Conservation (phyloP, 208 protist genomes). For the Acanthamoeba triangularis region DNA sequence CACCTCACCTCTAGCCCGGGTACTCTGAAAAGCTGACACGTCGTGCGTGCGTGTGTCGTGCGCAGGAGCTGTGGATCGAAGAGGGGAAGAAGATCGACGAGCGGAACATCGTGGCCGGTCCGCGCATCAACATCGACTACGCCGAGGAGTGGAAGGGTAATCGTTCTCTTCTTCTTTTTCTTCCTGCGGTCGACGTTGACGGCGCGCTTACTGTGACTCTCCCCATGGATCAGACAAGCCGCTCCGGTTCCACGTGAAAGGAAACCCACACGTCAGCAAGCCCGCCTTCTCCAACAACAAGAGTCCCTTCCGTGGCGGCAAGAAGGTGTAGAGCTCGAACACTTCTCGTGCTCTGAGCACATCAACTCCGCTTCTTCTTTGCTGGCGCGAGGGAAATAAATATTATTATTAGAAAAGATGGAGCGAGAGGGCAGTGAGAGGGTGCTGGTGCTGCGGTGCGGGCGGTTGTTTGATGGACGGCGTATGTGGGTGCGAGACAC, state of each 20-base stretch:
- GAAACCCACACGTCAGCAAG: constrained; percentile 55
- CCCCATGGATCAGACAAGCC: not conserved
- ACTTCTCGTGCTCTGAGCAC: no score
- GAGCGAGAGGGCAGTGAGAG: no score
- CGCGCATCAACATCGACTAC: constrained; percentile 60
- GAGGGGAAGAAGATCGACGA: not conserved
- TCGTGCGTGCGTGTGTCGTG: no score
- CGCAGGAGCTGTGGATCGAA: not conserved
- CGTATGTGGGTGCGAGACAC: no score
- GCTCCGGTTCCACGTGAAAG: constrained; percentile 23
- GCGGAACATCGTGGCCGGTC: not conserved
- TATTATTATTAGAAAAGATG: no score
- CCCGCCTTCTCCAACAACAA: constrained; percentile 55
- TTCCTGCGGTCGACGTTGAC: not conserved
- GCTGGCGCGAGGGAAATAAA: no score
- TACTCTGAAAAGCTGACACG: no score
- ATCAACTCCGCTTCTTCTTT: no score
- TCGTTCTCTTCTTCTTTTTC: not conserved
- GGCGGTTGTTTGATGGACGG: no score
- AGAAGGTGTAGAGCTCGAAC: not conserved
- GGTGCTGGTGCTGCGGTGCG: no score
- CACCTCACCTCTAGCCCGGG: not conserved
- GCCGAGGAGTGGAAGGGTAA: constrained; percentile 34
- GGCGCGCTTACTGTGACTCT: not conserved
- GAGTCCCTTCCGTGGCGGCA: not conserved